Evolutionary conservation across 495 filamentous ascomycete species (phyloP), one percentile per base, ranked within the genome.

Genomic region (Penicillium soppii): DNA sequence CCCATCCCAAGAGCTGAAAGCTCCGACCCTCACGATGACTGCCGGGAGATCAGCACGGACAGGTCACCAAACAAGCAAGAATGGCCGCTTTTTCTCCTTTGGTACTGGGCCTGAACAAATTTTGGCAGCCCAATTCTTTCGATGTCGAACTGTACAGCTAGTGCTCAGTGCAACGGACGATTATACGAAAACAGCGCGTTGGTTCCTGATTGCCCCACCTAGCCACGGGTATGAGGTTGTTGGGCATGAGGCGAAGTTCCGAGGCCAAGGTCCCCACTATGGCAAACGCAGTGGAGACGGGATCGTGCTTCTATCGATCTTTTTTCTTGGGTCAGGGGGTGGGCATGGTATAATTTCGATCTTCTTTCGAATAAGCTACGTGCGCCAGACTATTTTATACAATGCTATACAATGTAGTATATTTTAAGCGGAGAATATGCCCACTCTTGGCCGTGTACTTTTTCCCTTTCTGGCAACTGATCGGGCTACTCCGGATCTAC

Each of bases 1-100:
- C 2, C 25, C 61, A 13, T 67, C 66, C 47, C 43, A 57, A 4
- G 15, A 60, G 16, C 55, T 64, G 0, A 57, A 61, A 19, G 13
- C 13, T 71, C 67, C 29, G n/a, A n/a, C n/a, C n/a, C 4, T 27
- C 25, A 27, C 25, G 25, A 27, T 27, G 9, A 27, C 25, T 9
- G 4, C 25, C 25, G 5, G 13, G 29, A 5, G 43, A 57, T 6
- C 46, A 52, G 3, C 21, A 22, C 7, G 8, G 12, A 21, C 15
- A 22, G 37, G 3, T n/a, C n/a, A 40, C 19, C 19, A 22, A 12
- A 5, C 10, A 32, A 3, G 29, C 3, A 32, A 10, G 29, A 32
- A 12, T 7, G 29, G 29, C 29, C 29, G 10, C 7, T 32, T 32
- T 32, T 12, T 12, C n/a, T n/a, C n/a, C n/a, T n/a, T n/a, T n/a